Base-by-base conservation (phyloP, 2,329 filamentous ascomycete species). In the Sarocladium kiliense region DNA sequence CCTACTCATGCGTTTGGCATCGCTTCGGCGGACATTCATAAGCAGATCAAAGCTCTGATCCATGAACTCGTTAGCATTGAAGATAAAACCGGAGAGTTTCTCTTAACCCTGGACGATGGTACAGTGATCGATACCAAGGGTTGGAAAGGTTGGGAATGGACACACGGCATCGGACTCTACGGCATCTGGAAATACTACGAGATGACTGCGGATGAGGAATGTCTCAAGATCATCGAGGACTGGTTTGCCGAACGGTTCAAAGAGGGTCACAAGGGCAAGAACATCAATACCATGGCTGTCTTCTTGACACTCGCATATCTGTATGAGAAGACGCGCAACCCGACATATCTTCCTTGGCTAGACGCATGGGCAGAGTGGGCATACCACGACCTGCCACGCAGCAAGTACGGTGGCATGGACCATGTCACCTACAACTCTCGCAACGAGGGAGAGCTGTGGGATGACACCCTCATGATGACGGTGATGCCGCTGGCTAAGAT, bases 381-480 rank as follows among this genome's bases (percentile, higher is more conserved):
- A 1, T 89, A 89, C 80, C 76, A 90, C 67, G 88, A 89, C 53
- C 77, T 92, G 26, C 82, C 83, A 12, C 78, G 87, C 39, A 92
- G 89, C 1, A 81, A 80, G 51, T 86, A 84, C 64, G 88, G 85
- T 47, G 77, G 86, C 56, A 88, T 91, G 76, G 87, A 91, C 68
- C 88, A 89, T 69, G 81, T 87, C 58, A 92, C 88, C 0, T 91
- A 91, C 62, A 71, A 86, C 30, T 79, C 82, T 2, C 77, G 81
- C 59, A 91, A 93, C 68, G 77, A 84, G 58, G 79, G 89, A 66
- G 86, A 92, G 72, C 76, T 92, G 21, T 93, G 89, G 89, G 89
- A 91, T 61, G 89, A 93, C 66, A 93, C 89, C 5, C 76, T 93
- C 44, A 92, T 93, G 88, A 93, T 93, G 89, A 91, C 87, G 1